Base-by-base conservation (phyloP, 2,329 filamentous ascomycete genomes). In the Mariannaea sp. region DNA sequence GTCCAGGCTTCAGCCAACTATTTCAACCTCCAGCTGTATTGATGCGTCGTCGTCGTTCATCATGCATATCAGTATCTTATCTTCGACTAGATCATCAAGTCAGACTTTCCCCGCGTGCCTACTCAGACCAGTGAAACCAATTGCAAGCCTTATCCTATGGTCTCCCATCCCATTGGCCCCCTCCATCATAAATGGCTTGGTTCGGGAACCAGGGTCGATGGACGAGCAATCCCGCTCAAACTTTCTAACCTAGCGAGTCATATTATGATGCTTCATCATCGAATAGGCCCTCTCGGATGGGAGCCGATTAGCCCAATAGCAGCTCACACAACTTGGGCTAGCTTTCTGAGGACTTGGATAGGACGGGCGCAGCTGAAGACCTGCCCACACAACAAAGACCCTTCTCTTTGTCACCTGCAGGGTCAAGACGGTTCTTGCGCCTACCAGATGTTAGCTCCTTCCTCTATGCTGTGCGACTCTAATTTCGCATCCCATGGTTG, bases 401-500 rank as follows among this genome's bases (percentile, higher is more conserved):
- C 29, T 19, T 24, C 24, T 19, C 36, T 13, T 32, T 14, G 24
- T 29, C 16, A 30, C 6, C 20, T 8, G 41, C 38, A 16, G 24
- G 19, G 16, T 14, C 30, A 19, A 7, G 10, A 20, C 19, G 33
- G 19, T 36, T 16, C 16, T n/a, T 24, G 5, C 14, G 13, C 29
- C 19, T 10, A 17, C 29, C 33, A 26, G 22, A 24, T 8, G 22
- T 5, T 24, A 24, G 22, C 22, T 24, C 22, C 8, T 24, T 24
- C 22, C 8, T 24, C 22, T 29, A 41, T 43, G 50, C 24, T 22
- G 50, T 53, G 44, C 44, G 17, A 48, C 50, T 19, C 26, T 42
- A 14, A n/a, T 39, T 17, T 17, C 41, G 41, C 27, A 16, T 22
- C 29, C 29, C 16, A 19, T n/a, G n/a, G n/a, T n/a, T n/a, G n/a